phyloP scores from a whole-genome alignment of 148 eudicot species.

The Rhododendron simsii region DNA sequence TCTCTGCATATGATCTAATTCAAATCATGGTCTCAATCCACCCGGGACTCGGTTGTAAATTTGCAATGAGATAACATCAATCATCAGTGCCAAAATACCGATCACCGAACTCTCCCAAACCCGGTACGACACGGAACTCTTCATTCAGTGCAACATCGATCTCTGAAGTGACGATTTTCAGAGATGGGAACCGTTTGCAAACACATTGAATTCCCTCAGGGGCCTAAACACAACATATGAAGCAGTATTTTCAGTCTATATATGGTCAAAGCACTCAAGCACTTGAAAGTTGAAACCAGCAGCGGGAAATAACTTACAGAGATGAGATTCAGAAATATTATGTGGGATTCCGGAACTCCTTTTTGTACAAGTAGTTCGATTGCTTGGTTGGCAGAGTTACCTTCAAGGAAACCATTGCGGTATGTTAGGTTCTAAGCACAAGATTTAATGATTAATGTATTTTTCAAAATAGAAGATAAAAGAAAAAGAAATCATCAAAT shows the following conservation, averaged over 20 bases:
- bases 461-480: neutral
- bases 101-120: slow-evolving; percentile 94
- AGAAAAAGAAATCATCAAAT: neutral
- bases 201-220: slow-evolving; percentile 94
- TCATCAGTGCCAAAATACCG: slow-evolving; percentile 98
- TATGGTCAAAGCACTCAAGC: neutral
- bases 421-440: neutral
- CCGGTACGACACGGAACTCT: slow-evolving; percentile 89
- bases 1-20: neutral
- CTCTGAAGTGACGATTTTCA: slow-evolving; percentile 94
- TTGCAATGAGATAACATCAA: slow-evolving; percentile 16
- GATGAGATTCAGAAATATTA: slow-evolving; percentile 84
- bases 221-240: slow-evolving; percentile 38
- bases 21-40: neutral
- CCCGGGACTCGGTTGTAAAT: neutral
- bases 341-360: slow-evolving; percentile 97
- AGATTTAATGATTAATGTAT: neutral
- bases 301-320: slow-evolving; percentile 49
- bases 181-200: slow-evolving; percentile 68
- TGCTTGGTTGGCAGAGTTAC: slow-evolving; percentile 96
- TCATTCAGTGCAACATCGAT: slow-evolving; percentile 73
- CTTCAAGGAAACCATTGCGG: slow-evolving; percentile 32
- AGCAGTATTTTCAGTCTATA: neutral
- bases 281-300: neutral
- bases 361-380: slow-evolving; percentile 83